Conservation (phyloP, 305 asterid species). For the Fraxinus greggii region DNA sequence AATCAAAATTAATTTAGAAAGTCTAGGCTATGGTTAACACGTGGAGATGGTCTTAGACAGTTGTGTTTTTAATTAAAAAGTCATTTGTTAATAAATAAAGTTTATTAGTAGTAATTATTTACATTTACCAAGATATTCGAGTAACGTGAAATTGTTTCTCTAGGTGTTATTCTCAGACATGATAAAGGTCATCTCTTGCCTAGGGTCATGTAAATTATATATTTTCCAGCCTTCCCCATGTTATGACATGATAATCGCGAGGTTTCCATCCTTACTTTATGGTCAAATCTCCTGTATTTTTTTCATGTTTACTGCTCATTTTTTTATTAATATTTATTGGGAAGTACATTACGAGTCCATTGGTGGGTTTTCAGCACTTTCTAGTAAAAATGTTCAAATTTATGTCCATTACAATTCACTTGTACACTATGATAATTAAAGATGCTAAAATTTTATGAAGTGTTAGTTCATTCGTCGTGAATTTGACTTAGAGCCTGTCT, state of each 20-base stretch:
- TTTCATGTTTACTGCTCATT: neutral
- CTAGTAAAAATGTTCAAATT: too few species aligned
- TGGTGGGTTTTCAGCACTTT: neutral
- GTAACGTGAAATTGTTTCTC: constrained; percentile 45
- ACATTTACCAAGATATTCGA: constrained; percentile 56
- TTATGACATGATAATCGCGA: constrained; percentile 34
- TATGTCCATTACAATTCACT: neutral
- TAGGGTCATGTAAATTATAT: constrained; percentile 38
- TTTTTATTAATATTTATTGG: neutral
- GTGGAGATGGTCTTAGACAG: neutral
- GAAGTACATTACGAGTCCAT: neutral
- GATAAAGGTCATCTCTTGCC: constrained; percentile 21
- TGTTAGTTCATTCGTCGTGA: neutral
- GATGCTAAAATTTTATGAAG: neutral
- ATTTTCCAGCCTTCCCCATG: constrained; percentile 27
- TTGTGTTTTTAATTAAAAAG: neutral
- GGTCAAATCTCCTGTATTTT: constrained; percentile 25
- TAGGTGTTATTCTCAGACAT: constrained; percentile 72
- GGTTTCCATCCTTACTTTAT: constrained; percentile 24
- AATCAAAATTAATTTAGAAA: neutral
- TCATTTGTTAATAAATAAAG: neutral
- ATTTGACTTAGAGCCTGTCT: too few species aligned
- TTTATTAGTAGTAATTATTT: neutral
- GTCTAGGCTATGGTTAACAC: neutral
- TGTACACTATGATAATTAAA: too few species aligned